Base-by-base conservation (phyloP, 2,329 filamentous ascomycete species). In the Aspergillus bombycis region DNA sequence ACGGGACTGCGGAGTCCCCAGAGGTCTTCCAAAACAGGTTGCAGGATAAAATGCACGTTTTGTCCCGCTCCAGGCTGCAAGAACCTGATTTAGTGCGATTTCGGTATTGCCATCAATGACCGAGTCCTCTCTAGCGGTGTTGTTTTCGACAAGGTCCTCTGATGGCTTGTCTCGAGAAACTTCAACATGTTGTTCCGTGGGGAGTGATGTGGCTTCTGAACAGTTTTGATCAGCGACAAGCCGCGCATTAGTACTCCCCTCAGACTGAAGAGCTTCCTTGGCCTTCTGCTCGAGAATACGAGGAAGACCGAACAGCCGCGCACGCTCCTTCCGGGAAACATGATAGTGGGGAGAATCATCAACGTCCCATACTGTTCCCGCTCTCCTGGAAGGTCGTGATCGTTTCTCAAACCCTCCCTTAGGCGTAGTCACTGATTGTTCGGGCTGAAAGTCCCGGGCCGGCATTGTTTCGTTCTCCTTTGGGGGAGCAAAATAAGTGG, bases 1-100 rank as follows among this genome's bases (percentile, higher is more conserved):
- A 34, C 80, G 81, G 43, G 69, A 69, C 57, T 81, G 76, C 0
- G 74, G 69, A 12, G 76, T 72, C 3, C 74, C 70, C 52, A 78
- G 72, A 23, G 81, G 76, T 19, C 75, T 76, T 3, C 82, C 84
- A 38, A 88, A 72, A 68, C 83, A 89, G n/a, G 82, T 86, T 10
- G 85, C 87, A 55, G 87, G 86, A 70, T 87, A 88, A 71, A 84
- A 89, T n/a, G 77, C 80, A 59, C 82, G 81, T 55, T 79, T 82
- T n/a, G 78, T 78, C 23, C 84, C 83, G 66, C 82, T 86, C 81
- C 87, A 89, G 32, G 81, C 79, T 9, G 87, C 86, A 65, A 89
- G 81, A 0, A 89, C 81, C 64, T 87, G 81, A 60, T 85, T 84
- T 6, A 82, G 82, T 14, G 80, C 77, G 28, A 82, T 67, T 11